Base-by-base conservation (phyloP, 768 basidiomycete genomes). In the Trametes maxima region DNA sequence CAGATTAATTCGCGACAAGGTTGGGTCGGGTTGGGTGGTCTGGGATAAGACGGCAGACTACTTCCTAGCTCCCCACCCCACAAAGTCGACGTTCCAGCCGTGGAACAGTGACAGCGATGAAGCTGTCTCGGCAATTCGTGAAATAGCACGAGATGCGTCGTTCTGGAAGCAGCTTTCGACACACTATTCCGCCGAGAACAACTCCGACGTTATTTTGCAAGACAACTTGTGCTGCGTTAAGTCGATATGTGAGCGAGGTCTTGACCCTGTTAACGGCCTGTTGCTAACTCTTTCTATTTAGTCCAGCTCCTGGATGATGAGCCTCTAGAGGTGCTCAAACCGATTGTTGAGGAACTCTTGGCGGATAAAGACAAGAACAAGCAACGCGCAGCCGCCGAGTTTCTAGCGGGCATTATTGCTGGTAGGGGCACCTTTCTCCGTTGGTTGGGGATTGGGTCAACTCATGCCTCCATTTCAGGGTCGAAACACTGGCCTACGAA, bases 351-450 rank as follows among this genome's bases (percentile, higher is more conserved):
- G 56, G 79, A 79, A 35, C 74, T 90, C n/a, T 75, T 94, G 19
- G 72, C 74, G 10, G 83, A 91, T 67, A 84, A 88, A 62, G 86
- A 91, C 64, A 88, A 92, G 61, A 89, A 95, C 74, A 92, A 94
- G 75, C 93, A 93, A 70, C 81, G 94, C 33, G 93, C 91, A 2
- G 87, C 91, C 10, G 92, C 92, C 5, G 94, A 97, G 73, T 78
- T 95, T 54, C 71, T 94, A 8, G 90, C 89, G 2, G 89, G 89
- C 24, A 62, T 90, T n/a, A 72, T 90, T 22, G 81, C 82, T 63
- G 89, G 88, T 83, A 68, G 52, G 58, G 62, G 3, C 10, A 3
- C n/a, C 5, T n/a, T 14, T 36, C 7, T 22, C 57, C 39, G 10
- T n/a, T 36, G 39, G 5, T 19, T 42, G 42, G 19, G n/a, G 8